Evolutionary conservation across 805 yeast species (phyloP), one percentile per base, ranked within the genome.

Genomic region (Kodamaea sagamina): DNA sequence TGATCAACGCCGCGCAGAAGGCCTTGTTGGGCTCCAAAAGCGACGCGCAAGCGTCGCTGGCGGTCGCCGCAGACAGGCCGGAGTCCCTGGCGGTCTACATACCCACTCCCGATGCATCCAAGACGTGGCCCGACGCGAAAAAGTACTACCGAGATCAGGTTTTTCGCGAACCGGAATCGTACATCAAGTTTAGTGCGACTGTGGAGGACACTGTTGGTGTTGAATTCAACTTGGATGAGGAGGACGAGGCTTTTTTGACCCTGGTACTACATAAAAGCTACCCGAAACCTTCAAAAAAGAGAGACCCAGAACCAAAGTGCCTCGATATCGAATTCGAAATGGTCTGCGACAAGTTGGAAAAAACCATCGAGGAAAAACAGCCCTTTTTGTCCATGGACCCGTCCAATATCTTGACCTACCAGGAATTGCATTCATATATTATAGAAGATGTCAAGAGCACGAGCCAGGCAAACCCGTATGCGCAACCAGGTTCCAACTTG

Each of bases 61-160:
- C 18, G 19, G 15, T 11, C 13, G 31, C 18, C 11, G 19, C 15
- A 4, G 38, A 32, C n/a, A 57, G 50, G 15, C 27, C 38, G 31
- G 44, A 26, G 19, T 37, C 24, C 22, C 37, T 25, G 22, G 46
- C 55, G 22, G 84, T 84, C 34, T 92, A 84, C 62, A 93, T 93
- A 54, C 99, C 99, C 1, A 93, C 99, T 0, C 99, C 99, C 0
- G 95, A 89, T 71, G 97, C 98, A 3, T 84, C 95, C 0, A 75
- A 75, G 51, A 70, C 78, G 15, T 90, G 97, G 97, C 63, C 68
- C 3, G 96, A 87, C 17, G 95, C 88, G 29, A 54, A 69, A 6
- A 77, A 82, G 52, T 89, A 77, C 63, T 93, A 93, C 61, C 66
- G 66, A 12, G 84, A 85, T 26, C 58, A 55, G 31, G 64, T 71